Evolutionary conservation across 495 filamentous ascomycete genomes (phyloP).

Genomic region (Neurospora sp.): DNA sequence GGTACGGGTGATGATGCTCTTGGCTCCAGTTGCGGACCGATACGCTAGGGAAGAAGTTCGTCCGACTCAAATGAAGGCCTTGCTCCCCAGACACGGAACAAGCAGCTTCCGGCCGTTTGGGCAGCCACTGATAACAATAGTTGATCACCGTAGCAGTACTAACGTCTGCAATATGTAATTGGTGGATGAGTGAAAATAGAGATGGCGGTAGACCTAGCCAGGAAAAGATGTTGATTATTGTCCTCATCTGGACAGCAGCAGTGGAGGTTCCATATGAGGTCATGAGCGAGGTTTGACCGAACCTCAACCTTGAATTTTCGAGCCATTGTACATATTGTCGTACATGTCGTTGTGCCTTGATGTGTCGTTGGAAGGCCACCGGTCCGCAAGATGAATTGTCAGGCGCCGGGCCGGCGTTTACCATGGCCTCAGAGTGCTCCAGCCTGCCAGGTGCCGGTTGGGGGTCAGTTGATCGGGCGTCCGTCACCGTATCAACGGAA

Average conservation of each 20-base stretch:
- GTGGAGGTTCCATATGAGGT: neutral
- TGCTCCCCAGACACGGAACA: neutral
- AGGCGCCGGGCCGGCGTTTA: neutral
- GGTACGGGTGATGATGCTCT: neutral
- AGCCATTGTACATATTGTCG: neutral
- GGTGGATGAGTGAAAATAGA: neutral
- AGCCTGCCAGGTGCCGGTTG: neutral
- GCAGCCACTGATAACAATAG: neutral
- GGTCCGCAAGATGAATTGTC: neutral
- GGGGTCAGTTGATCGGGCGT: neutral
- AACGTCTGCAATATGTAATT: neutral
- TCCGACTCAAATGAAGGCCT: neutral
- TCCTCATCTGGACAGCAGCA: neutral
- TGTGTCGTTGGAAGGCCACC: neutral
- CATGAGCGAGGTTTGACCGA: neutral
- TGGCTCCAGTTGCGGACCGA: neutral
- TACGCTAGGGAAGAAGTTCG: neutral
- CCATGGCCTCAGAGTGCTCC: neutral
- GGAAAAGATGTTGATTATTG: neutral
- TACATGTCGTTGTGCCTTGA: neutral
- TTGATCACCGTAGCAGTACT: neutral
- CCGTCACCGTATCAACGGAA: neutral
- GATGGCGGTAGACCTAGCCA: neutral
- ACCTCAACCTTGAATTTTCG: neutral
- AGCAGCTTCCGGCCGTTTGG: neutral